These are phyloP conservation scores for Chlamydomonas asymmetrica DNA, from an alignment of 139 green algal species.

Conservation along the genomic window DNA sequence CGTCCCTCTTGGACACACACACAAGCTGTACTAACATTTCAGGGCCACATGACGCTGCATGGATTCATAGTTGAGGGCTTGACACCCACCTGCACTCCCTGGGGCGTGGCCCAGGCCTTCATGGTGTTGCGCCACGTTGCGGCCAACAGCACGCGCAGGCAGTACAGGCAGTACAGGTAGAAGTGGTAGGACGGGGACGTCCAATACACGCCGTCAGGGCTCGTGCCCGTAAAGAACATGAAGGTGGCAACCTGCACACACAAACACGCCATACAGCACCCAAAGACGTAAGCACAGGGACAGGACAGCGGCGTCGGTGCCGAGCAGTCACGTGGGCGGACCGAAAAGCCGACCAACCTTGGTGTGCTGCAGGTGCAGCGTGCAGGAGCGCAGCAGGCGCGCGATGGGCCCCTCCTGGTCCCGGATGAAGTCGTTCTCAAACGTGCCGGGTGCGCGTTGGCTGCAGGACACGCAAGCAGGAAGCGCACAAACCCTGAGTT, in stretches of 20 bases:
- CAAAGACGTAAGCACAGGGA: no score
- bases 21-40: no score
- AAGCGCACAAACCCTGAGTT: no score
- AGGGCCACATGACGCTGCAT: no score
- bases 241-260: conserved; percentile 37
- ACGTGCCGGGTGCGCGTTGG: conserved; percentile 8
- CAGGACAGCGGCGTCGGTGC: no score
- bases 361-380: conserved; percentile 18
- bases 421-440: conserved; percentile 11
- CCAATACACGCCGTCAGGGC: conserved; percentile 25
- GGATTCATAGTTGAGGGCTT: no score
- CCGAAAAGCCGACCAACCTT: no score
- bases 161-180: conserved; percentile 51
- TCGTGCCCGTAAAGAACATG: conserved; percentile 34
- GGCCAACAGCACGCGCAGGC: conserved; percentile 44
- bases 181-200: conserved; percentile 40
- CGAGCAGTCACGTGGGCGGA: no score
- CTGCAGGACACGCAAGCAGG: conserved; percentile 20
- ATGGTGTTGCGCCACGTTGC: conserved; percentile 36
- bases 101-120: conserved; percentile 41
- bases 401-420: conserved; percentile 32
- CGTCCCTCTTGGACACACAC: no score
- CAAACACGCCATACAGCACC: no score
- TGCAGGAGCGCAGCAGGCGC: conserved; percentile 23
- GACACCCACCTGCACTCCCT: conserved; percentile 24